phyloP scores from a whole-genome alignment of 2,329 filamentous ascomycete species.

The Trichophaea hybrida region DNA sequence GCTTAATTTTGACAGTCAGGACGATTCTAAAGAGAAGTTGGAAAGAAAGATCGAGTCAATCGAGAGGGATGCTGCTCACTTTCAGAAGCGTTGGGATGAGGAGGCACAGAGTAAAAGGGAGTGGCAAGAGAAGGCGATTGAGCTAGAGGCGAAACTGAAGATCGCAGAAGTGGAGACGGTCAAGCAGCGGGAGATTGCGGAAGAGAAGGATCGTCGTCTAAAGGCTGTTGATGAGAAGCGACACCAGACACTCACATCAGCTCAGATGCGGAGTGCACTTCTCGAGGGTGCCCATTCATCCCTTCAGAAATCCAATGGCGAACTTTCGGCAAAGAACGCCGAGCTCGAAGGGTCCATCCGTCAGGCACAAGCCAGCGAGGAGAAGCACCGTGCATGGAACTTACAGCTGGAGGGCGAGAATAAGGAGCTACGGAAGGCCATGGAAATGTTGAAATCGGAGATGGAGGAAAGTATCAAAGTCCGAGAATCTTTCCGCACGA shows the following conservation, averaged over 20 bases:
- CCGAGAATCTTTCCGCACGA: conserved; percentile 68
- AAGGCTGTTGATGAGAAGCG: conserved; percentile 55
- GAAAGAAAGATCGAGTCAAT: conserved; percentile 49
- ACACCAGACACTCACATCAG: conserved; percentile 43
- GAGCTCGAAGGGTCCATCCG: conserved; percentile 47
- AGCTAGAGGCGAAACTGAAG: conserved; percentile 42
- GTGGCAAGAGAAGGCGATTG: conserved; percentile 57
- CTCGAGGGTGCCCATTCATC: conserved; percentile 48
- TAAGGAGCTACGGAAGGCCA: conserved; percentile 57
- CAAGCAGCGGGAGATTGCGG: conserved; percentile 36
- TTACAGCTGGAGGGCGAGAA: conserved; percentile 46
- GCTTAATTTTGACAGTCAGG: conserved; percentile 10
- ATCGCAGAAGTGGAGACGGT: conserved; percentile 29
- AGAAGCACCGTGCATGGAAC: conserved; percentile 45
- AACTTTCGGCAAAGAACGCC: conserved; percentile 45
- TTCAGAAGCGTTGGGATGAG: conserved; percentile 48
- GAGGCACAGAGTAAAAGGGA: conserved; percentile 49
- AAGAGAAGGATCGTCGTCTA: conserved; percentile 55
- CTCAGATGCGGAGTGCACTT: conserved; percentile 47
- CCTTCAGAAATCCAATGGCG: conserved; percentile 39
- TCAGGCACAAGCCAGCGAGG: conserved; percentile 47
- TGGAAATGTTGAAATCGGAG: conserved; percentile 60
- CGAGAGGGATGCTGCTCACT: conserved; percentile 46
- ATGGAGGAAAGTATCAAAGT: conserved; percentile 75
- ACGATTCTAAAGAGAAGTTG: conserved; percentile 31